phyloP scores from a whole-genome alignment of 768 basidiomycete species.

The Kwoniella mangroviensis region DNA sequence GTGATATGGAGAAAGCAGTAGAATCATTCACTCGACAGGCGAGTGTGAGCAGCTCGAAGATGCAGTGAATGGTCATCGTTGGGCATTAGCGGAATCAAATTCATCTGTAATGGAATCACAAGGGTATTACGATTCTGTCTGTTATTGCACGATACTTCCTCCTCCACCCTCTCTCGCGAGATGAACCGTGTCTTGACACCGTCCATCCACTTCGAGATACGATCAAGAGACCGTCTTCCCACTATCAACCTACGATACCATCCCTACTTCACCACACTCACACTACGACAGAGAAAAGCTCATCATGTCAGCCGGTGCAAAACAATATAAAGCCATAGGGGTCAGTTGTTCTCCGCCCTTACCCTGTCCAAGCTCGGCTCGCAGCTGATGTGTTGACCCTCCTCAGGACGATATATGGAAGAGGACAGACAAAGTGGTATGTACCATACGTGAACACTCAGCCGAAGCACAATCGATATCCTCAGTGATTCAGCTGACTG shows the following conservation, averaged over 20 bases:
- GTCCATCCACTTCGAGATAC: too few species aligned
- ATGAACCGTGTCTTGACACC: too few species aligned
- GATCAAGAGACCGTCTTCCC: too few species aligned
- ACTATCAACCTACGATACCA: too few species aligned
- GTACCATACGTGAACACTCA: constrained; percentile 54
- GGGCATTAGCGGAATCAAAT: not conserved
- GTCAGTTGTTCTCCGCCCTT: constrained; percentile 31
- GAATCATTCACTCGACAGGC: not conserved
- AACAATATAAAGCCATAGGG: constrained; percentile 59
- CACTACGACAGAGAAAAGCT: not conserved
- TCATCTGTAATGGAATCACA: not conserved
- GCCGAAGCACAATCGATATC: not conserved
- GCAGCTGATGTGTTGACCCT: not conserved
- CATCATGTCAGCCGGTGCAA: constrained; percentile 46
- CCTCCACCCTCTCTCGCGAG: not conserved
- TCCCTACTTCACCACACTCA: not conserved
- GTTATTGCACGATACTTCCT: too few species aligned
- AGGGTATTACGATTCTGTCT: not conserved
- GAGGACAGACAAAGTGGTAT: constrained; percentile 90
- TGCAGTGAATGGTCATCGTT: not conserved
- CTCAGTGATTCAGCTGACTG: not conserved
- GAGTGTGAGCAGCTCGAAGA: not conserved
- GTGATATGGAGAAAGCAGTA: not conserved
- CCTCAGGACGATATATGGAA: constrained; percentile 89
- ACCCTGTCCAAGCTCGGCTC: too few species aligned